Evolutionary conservation across 306 rosid genomes (phyloP).

Genomic region (Pyrus communis): DNA sequence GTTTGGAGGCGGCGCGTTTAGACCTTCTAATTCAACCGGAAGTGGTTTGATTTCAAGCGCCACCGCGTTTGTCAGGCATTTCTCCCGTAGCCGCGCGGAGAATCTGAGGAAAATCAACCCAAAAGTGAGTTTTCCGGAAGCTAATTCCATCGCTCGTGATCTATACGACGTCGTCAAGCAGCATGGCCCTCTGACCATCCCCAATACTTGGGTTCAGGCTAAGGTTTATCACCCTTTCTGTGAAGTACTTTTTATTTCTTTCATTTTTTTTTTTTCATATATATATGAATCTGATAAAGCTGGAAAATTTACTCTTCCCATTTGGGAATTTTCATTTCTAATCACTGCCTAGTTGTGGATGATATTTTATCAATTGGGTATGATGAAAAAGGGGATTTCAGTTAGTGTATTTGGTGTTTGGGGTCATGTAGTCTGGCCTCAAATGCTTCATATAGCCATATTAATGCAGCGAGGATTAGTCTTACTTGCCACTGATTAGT

Average conservation of each 20-base stretch:
- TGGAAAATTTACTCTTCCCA: not conserved
- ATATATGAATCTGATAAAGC: not conserved
- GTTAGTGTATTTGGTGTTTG: not conserved
- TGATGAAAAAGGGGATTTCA: not conserved
- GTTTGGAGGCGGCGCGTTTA: not conserved
- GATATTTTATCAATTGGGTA: not conserved
- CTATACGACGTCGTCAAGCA: constrained; percentile 37
- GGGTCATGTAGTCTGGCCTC: not conserved
- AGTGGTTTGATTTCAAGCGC: not conserved
- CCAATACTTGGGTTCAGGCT: constrained; percentile 43
- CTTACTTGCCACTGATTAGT: not conserved
- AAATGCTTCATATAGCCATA: not conserved
- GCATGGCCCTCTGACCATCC: constrained; percentile 35
- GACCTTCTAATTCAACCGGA: not conserved
- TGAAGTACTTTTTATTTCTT: not conserved
- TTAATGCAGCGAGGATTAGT: not conserved
- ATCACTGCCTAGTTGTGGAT: not conserved
- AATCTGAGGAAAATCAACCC: constrained; percentile 48
- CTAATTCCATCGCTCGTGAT: constrained; percentile 35
- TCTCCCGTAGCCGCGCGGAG: constrained; percentile 40
- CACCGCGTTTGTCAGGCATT: constrained; percentile 25
- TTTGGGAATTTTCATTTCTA: not conserved
- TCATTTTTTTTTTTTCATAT: not conserved
- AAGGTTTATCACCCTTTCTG: constrained; percentile 17
- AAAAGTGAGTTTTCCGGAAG: constrained; percentile 36